phyloP scores from a whole-genome alignment of 208 protist species.

The Leishmania major region DNA sequence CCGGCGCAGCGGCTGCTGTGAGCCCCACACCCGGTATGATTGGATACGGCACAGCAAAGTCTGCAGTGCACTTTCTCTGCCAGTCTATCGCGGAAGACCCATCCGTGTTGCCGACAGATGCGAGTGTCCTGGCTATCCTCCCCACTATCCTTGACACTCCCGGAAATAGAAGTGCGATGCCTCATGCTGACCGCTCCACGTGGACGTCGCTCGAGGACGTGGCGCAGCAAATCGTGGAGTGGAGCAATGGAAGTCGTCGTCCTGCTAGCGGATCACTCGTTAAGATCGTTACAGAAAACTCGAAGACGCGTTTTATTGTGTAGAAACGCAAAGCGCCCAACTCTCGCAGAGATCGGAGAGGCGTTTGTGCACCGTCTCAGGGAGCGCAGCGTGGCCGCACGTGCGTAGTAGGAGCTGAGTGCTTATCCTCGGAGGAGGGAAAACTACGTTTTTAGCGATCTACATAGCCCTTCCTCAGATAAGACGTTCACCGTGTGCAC shows the following conservation, averaged over 20 bases:
- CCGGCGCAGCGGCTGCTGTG: conserved; percentile 34
- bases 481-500: not conserved
- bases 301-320: conserved; percentile 20
- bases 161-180: conserved; percentile 66
- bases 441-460: not conserved
- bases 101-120: conserved; percentile 38
- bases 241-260: conserved; percentile 34
- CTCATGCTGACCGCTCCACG: conserved; percentile 42
- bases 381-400: too few relatives aligned
- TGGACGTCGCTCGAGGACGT: conserved; percentile 63
- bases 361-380: not conserved
- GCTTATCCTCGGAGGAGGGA: not conserved
- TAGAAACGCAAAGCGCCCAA: not conserved
- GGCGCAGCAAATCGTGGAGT: conserved; percentile 42
- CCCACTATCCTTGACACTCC: conserved; percentile 76
- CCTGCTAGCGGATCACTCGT: conserved; percentile 53
- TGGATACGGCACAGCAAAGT: conserved; percentile 87
- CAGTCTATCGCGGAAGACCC: conserved; percentile 47
- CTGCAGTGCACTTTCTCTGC: conserved; percentile 83
- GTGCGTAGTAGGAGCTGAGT: too few relatives aligned
- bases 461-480: not conserved
- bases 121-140: conserved; percentile 64
- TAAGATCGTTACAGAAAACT: conserved; percentile 17
- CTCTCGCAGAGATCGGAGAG: not conserved
- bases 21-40: conserved; percentile 74